phyloP scores from a whole-genome alignment of 2,329 filamentous ascomycete species.

The Zymoseptoria crescenta region DNA sequence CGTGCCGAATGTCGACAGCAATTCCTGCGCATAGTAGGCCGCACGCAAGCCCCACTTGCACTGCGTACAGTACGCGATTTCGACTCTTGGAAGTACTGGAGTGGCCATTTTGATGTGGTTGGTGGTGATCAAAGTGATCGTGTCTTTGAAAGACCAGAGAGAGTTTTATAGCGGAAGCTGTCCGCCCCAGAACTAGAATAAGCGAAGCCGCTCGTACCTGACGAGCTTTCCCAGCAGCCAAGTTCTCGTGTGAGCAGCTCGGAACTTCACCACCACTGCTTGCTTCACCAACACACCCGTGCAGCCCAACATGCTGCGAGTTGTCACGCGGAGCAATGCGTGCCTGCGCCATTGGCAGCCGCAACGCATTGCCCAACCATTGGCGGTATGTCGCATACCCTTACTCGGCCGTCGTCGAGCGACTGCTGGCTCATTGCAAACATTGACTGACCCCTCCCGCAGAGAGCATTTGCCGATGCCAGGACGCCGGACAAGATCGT shows the following conservation, averaged over 20 bases:
- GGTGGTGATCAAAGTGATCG: background rate
- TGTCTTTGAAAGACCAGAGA: background rate
- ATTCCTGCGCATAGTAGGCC: slow-evolving; percentile 79
- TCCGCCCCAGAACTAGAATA: background rate
- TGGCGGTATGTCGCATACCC: background rate
- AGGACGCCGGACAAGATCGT: slow-evolving; percentile 27
- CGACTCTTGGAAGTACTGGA: slow-evolving; percentile 57
- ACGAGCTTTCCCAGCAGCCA: background rate
- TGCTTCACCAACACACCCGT: background rate
- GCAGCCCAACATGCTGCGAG: slow-evolving; percentile 17
- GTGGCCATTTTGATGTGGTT: background rate
- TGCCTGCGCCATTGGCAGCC: background rate
- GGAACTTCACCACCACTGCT: background rate
- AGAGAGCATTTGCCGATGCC: slow-evolving; percentile 27
- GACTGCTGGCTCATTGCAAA: background rate
- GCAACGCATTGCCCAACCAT: background rate
- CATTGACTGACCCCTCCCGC: background rate
- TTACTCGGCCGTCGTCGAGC: background rate
- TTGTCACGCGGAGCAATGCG: slow-evolving; percentile 15
- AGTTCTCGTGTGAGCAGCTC: background rate
- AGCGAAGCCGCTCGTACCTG: background rate
- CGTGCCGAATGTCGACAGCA: slow-evolving; percentile 84
- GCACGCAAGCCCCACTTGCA: slow-evolving; percentile 37
- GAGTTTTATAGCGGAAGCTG: background rate
- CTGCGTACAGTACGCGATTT: slow-evolving; percentile 89